Percentiles rank a stretch among this genome's conserved stretches.
Evolutionary conservation across 2,329 filamentous ascomycete genomes (phyloP).

Genomic region (Nemania abortiva): DNA sequence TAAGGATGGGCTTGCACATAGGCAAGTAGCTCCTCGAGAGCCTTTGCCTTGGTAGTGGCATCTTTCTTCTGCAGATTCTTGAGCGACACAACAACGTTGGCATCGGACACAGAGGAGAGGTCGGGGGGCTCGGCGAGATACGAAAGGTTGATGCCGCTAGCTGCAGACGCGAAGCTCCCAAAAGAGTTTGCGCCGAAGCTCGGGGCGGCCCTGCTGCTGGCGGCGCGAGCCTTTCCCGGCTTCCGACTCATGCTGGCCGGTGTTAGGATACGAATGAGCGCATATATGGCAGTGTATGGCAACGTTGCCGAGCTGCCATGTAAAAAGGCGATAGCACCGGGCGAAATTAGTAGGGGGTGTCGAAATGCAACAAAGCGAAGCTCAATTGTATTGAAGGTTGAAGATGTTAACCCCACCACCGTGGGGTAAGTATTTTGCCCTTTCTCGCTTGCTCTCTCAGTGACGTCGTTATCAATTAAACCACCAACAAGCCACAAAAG

Average conservation of each 20-base stretch:
- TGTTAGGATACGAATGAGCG: neutral
- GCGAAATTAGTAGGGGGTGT: neutral
- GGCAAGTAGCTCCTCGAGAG: constrained; percentile 83
- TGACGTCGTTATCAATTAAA: neutral
- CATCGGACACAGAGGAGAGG: constrained; percentile 79
- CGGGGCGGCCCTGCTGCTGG: constrained; percentile 47
- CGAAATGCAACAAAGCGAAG: neutral
- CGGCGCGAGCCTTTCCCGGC: constrained; percentile 47
- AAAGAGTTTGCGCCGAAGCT: constrained; percentile 42
- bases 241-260: constrained; percentile 49
- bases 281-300: constrained; percentile 20
- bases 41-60: constrained; percentile 89
- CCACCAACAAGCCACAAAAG: neutral
- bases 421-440: constrained; percentile 40
- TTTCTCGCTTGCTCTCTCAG: neutral
- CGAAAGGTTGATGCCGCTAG: constrained; percentile 71
- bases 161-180: constrained; percentile 56
- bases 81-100: constrained; percentile 88
- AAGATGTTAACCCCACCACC: constrained; percentile 49
- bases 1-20: constrained; percentile 68
- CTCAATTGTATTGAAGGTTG: constrained; percentile 2
- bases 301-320: neutral
- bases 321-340: neutral
- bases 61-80: constrained; percentile 95
- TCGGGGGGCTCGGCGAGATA: constrained; percentile 90